phyloP scores from a whole-genome alignment of 1,284 basidiomycete species.

The Sanghuangporus sanghuang region DNA sequence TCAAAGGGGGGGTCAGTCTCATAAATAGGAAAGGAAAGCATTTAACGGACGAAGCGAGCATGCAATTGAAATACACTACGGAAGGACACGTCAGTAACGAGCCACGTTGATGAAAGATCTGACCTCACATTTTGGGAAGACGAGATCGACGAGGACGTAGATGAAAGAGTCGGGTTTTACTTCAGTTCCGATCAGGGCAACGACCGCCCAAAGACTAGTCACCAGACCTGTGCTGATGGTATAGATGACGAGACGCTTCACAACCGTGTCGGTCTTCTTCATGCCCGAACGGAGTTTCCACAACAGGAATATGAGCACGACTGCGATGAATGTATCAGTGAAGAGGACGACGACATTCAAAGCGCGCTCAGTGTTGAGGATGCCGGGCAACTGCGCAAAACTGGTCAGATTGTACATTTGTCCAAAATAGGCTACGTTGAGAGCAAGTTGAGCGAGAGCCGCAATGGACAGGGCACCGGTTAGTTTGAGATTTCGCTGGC shows the following conservation, averaged over 20 bases:
- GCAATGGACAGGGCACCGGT: neutral
- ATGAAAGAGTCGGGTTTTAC: neutral
- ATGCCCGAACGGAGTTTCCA: neutral
- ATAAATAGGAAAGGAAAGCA: too few species aligned
- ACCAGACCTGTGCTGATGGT: slow-evolving; percentile 1
- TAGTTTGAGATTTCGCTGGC: neutral
- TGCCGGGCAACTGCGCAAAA: neutral
- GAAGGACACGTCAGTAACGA: neutral
- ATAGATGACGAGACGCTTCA: neutral
- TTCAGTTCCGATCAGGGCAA: neutral
- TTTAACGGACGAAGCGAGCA: neutral
- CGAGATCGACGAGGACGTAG: neutral
- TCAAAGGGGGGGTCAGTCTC: neutral
- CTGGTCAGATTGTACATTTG: neutral
- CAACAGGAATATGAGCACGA: neutral
- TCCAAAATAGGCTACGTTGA: neutral
- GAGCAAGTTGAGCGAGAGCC: neutral
- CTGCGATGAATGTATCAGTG: neutral
- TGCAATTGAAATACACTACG: neutral
- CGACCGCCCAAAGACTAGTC: neutral
- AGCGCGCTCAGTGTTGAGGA: neutral
- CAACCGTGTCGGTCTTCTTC: slow-evolving; percentile 5
- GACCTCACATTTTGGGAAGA: neutral
- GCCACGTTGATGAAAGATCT: neutral
- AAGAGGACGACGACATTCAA: neutral